Evolutionary conservation across 805 yeast genomes (phyloP).

Genomic region (Candida insectorum): DNA sequence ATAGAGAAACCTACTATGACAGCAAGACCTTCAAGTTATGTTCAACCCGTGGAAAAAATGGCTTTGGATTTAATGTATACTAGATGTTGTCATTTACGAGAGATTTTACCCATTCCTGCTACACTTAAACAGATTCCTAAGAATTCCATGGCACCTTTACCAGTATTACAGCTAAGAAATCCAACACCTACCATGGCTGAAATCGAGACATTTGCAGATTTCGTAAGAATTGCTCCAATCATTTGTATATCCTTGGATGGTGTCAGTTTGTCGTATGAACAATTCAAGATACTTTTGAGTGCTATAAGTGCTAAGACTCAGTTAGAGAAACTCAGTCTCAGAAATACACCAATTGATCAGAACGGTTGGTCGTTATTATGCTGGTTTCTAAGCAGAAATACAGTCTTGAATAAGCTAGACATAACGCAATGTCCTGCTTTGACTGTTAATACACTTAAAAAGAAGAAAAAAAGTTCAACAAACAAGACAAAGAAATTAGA

Average conservation of each 20-base stretch:
- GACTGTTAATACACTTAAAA: slow-evolving; percentile 41
- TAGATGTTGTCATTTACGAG: slow-evolving; percentile 88
- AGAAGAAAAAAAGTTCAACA: slow-evolving; percentile 21
- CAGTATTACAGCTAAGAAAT: slow-evolving; percentile 68
- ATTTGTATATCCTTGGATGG: slow-evolving; percentile 76
- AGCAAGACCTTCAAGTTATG: slow-evolving; percentile 18
- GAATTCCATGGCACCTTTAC: slow-evolving; percentile 73
- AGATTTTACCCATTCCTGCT: slow-evolving; percentile 88
- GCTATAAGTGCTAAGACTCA: slow-evolving; percentile 65
- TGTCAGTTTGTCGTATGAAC: slow-evolving; percentile 66
- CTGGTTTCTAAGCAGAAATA: slow-evolving; percentile 66
- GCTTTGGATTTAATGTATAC: slow-evolving; percentile 77
- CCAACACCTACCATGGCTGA: slow-evolving; percentile 91
- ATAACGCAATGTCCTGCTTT: slow-evolving; percentile 64
- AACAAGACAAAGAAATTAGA: slow-evolving; percentile 17
- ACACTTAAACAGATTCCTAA: slow-evolving; percentile 65
- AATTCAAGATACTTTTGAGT: slow-evolving; percentile 69
- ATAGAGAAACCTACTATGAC: slow-evolving; percentile 34
- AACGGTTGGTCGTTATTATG: slow-evolving; percentile 80
- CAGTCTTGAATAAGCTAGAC: slow-evolving; percentile 57
- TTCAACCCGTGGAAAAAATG: slow-evolving; percentile 39
- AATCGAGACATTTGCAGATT: slow-evolving; percentile 83
- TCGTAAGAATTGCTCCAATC: slow-evolving; percentile 80
- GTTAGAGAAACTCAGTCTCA: slow-evolving; percentile 67
- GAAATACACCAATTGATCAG: slow-evolving; percentile 70